A percentile compares a stretch with the other conserved stretches of the same genome.
Evolutionary conservation across 2,329 filamentous ascomycete species (phyloP).

Genomic region (Reticulascus tulasneorum): DNA sequence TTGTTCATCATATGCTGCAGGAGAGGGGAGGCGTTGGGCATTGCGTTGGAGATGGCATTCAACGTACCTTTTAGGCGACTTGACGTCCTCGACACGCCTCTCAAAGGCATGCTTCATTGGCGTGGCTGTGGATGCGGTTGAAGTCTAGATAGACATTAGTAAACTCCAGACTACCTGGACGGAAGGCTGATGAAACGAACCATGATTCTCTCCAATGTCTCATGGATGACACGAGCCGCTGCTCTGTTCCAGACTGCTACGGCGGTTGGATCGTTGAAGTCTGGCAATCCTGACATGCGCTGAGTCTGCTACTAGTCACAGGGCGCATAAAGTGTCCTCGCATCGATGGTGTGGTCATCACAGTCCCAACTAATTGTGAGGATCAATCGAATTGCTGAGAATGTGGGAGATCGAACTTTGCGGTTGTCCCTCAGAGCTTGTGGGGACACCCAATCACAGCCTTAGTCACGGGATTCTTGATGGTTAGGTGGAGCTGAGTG

Average conservation of each 20-base stretch:
- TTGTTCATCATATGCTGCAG: conserved; percentile 66
- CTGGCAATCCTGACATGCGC: conserved; percentile 20
- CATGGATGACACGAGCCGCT: conserved; percentile 14
- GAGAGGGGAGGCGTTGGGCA: conserved; percentile 10
- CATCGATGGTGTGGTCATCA: too few relatives aligned
- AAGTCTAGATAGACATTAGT: conserved; percentile 46
- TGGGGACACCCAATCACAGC: too few relatives aligned
- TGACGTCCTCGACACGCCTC: conserved; percentile 75
- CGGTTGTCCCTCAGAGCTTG: too few relatives aligned
- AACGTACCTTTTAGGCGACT: conserved; percentile 82
- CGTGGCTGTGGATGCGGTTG: conserved; percentile 69
- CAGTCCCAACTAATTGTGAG: too few relatives aligned
- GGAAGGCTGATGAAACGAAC: conserved; percentile 10
- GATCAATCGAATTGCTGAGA: too few relatives aligned
- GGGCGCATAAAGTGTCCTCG: too few relatives aligned
- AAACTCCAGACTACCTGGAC: not conserved
- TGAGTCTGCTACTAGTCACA: too few relatives aligned
- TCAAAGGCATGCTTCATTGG: conserved; percentile 73
- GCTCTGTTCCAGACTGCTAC: conserved; percentile 16
- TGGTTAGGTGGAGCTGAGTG: too few relatives aligned
- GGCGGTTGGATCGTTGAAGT: conserved; percentile 14
- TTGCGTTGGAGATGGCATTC: conserved; percentile 2
- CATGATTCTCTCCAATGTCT: conserved; percentile 17
- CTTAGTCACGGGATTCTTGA: too few relatives aligned
- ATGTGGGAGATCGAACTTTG: too few relatives aligned